phyloP scores from a whole-genome alignment of 2,329 filamentous ascomycete genomes.

The Lachnellula suecica region DNA sequence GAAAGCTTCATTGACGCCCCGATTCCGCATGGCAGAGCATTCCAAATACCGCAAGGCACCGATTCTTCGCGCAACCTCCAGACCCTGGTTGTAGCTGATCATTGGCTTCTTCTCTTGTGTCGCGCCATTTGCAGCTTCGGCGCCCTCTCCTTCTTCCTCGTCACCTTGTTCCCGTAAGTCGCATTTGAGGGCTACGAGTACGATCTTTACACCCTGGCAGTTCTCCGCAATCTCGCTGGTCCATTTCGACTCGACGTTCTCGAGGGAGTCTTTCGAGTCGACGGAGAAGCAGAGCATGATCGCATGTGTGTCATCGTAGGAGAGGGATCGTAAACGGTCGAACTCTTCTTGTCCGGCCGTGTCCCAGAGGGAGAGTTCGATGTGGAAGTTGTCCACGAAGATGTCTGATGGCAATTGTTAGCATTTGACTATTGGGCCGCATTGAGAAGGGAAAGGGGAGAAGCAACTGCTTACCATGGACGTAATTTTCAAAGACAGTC shows the following conservation, averaged over 20 bases:
- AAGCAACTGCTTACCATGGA: slow-evolving; percentile 68
- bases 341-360: slow-evolving; percentile 99
- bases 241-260: slow-evolving; percentile 99
- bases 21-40: slow-evolving; percentile 97
- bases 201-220: slow-evolving; percentile 91
- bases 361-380: slow-evolving; percentile 97
- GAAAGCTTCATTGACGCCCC: slow-evolving; percentile 97
- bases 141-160: slow-evolving; percentile 56
- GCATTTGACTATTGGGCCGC: background rate
- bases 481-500: slow-evolving; percentile 98
- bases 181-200: slow-evolving; percentile 94
- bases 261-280: slow-evolving; percentile 92
- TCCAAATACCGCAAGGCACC: slow-evolving; percentile 93
- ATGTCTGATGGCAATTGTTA: slow-evolving; percentile 64
- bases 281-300: slow-evolving; percentile 99
- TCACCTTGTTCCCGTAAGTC: slow-evolving; percentile 76
- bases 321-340: slow-evolving; percentile 89
- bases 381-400: slow-evolving; percentile 95
- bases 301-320: slow-evolving; percentile 94
- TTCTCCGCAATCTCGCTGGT: slow-evolving; percentile 97
- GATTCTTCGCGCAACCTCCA: slow-evolving; percentile 89
- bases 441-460: background rate
- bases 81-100: slow-evolving; percentile 88
- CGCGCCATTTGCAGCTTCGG: slow-evolving; percentile 42
- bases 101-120: slow-evolving; percentile 64